Conservation (phyloP, 306 rosid genomes). For the Prunus fruticosa region DNA sequence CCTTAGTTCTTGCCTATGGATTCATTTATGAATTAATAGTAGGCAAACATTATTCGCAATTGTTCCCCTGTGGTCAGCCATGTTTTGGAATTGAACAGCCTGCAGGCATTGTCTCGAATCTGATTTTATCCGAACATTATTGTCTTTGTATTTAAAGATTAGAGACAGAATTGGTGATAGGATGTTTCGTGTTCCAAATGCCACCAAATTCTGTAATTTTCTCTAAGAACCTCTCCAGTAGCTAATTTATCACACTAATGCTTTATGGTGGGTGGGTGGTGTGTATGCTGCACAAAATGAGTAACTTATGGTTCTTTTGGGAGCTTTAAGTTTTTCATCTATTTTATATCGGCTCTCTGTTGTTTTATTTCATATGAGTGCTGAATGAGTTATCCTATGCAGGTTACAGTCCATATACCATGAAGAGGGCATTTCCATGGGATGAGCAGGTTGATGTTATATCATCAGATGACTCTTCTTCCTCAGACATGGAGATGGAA, state of each 20-base stretch:
- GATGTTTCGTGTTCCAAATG: neutral
- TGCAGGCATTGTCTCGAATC: neutral
- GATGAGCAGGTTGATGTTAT: slow-evolving; percentile 39
- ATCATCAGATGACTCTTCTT: slow-evolving; percentile 52
- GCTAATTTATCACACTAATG: neutral
- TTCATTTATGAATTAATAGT: neutral
- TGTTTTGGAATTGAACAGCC: neutral
- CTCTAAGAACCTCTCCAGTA: neutral
- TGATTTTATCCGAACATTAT: neutral
- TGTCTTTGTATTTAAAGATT: neutral
- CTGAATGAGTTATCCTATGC: neutral
- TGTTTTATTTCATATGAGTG: neutral
- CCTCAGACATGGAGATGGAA: slow-evolving; percentile 40
- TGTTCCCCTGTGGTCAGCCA: neutral
- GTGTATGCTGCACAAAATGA: neutral
- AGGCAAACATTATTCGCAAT: neutral
- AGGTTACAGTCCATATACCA: slow-evolving; percentile 25
- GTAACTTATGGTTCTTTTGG: neutral
- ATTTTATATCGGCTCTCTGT: neutral
- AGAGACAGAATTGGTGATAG: neutral
- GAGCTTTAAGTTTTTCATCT: neutral
- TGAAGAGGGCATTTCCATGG: slow-evolving; percentile 66
- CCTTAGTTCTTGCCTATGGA: neutral
- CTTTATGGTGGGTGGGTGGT: neutral
- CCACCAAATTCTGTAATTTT: neutral